Base-by-base conservation (phyloP, 495 filamentous ascomycete species). In the Penicillium robsamsonii region DNA sequence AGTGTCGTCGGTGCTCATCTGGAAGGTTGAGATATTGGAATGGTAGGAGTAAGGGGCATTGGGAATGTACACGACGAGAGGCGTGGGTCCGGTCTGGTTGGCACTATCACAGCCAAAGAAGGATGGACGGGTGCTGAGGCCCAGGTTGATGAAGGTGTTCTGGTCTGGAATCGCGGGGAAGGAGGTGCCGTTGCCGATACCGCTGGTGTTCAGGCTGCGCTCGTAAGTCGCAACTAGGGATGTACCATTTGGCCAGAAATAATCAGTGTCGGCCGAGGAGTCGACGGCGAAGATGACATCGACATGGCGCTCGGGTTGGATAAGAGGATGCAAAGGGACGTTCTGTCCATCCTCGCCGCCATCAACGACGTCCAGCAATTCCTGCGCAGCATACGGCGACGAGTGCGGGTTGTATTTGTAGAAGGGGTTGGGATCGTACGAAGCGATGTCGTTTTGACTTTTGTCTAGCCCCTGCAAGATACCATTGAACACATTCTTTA, bases 241-340 rank as follows among this genome's bases (percentile, higher is more conserved):
- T 10, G 91, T 90, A 33, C 90, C 93, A 71, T 96, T 95, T 45
- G 93, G 93, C 89, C 90, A 97, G 73, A 73, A 78, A 58, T 76
- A 77, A 11, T 71, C 68, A 0, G 87, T 93, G 70, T 97, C 92
- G 31, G 90, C 92, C 8, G 87, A 91, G 44, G 83, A 85, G 72
- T 97, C 93, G 58, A 96, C 75, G 22, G 92, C 93, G 68, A 97
- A 96, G 68, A 97, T 91, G 24, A 96, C 88, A 68, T 97, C 94
- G 48, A 97, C 86, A 41, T 80, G 59, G 25, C 93, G 88, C 29
- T 70, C 31, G 0, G 90, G 90, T 62, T 96, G 91, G 64, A 96
- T 88, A 5, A 93, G 80, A 0, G 94, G 94, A 59, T 91, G 81
- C 2, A 96, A 78, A 0, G 93, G 92, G 47, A 96, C 84, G 69